Conservation (phyloP, 495 filamentous ascomycete species). For the Pyronema domesticum region DNA sequence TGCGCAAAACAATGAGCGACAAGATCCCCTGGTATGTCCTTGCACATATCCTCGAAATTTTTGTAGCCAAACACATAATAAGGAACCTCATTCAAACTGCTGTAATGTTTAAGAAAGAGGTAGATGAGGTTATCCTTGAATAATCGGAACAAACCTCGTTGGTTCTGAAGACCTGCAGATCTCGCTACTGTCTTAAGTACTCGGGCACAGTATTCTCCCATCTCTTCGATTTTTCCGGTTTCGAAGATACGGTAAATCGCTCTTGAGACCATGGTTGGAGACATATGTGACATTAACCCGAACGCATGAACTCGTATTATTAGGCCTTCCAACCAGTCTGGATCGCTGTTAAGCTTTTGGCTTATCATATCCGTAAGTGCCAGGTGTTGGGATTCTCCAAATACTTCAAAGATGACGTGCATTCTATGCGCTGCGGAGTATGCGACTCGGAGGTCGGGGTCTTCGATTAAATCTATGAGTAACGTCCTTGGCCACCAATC, state of each 20-base stretch:
- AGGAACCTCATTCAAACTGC: conserved; percentile 43
- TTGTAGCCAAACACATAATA: conserved; percentile 66
- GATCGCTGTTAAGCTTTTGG: conserved; percentile 49
- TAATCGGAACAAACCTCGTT: conserved; percentile 59
- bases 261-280: conserved; percentile 62
- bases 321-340: conserved; percentile 61
- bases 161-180: conserved; percentile 41
- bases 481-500: conserved; percentile 33
- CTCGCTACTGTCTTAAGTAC: conserved; percentile 50
- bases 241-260: conserved; percentile 82
- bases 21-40: conserved; percentile 59
- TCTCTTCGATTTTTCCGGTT: conserved; percentile 48
- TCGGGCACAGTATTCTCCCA: conserved; percentile 47
- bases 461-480: conserved; percentile 51
- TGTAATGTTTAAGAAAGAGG: conserved; percentile 44
- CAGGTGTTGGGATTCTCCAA: conserved; percentile 51
- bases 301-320: conserved; percentile 64
- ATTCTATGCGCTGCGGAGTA: conserved; percentile 50
- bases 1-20: conserved; percentile 74
- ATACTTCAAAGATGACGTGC: conserved; percentile 40
- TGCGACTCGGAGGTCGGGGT: conserved; percentile 53
- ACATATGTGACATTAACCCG: conserved; percentile 53
- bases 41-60: conserved; percentile 48
- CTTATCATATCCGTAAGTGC: conserved; percentile 65
- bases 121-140: conserved; percentile 86